These are phyloP conservation scores for Xylariaceae sp. DNA, from an alignment of 2,329 filamentous ascomycete species.

Conservation along the genomic window DNA sequence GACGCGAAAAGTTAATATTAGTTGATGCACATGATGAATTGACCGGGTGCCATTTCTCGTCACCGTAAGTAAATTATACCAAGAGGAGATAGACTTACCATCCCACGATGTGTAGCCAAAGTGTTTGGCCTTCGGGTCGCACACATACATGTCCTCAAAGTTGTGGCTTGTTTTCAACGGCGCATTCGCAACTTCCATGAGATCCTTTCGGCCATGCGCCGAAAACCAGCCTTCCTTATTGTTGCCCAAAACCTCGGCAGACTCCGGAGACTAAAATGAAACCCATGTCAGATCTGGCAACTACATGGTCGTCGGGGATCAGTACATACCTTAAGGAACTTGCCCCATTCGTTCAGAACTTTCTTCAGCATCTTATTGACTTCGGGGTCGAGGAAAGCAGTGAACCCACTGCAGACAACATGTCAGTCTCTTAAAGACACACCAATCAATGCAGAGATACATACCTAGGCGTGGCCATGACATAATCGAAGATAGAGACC, in stretches of 20 bases:
- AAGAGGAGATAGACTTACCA: constrained; percentile 28
- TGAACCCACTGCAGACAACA: constrained; percentile 40
- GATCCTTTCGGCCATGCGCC: constrained; percentile 41
- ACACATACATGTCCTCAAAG: constrained; percentile 60
- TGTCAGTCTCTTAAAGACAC: not conserved
- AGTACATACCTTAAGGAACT: constrained; percentile 42
- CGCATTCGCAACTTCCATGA: constrained; percentile 50
- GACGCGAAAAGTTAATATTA: not conserved
- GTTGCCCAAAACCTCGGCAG: constrained; percentile 46
- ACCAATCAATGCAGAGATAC: not conserved
- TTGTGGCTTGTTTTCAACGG: constrained; percentile 38
- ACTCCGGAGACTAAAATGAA: constrained; percentile 43
- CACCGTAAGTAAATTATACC: too few relatives aligned
- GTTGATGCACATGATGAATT: too few relatives aligned
- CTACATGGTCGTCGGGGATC: not conserved
- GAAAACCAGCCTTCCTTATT: constrained; percentile 53
- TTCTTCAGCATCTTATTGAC: constrained; percentile 52
- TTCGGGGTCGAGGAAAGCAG: constrained; percentile 52
- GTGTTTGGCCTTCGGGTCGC: constrained; percentile 50
- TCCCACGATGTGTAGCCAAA: constrained; percentile 59
- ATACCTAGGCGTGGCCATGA: constrained; percentile 51
- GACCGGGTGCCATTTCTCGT: too few relatives aligned
- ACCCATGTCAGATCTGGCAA: constrained; percentile 12
- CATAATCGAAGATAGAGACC: constrained; percentile 51
- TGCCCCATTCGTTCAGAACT: constrained; percentile 55